Base-by-base conservation (phyloP, 2,329 filamentous ascomycete genomes). In the Passalora sequoiae region DNA sequence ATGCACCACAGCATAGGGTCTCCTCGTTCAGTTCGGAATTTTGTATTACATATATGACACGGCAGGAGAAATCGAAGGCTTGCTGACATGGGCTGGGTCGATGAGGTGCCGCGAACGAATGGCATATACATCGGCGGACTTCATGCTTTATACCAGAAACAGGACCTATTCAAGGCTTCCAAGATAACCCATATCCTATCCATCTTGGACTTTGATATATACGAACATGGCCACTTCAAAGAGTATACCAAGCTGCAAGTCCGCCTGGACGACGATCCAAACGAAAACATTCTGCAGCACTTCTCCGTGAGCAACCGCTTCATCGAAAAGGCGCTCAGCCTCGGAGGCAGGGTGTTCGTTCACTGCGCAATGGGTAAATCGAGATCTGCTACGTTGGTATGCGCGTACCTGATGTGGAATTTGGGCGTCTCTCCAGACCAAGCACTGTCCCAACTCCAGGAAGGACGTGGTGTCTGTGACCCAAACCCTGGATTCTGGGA, bases 321-420 rank as follows among this genome's bases (percentile, higher is more conserved):
- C 66, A 94, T 96, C 57, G 78, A 91, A 54, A 70, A 80, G 21
- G 89, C 81, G 2, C 70, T 96, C 41, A 69, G 75, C 55, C 66
- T 69, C 51, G 71, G 71, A 46, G 78, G 75, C 44, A 74, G 74
- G 39, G 80, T 85, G 25, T 70, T 85, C 50, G 76, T 84, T 52
- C 81, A 85, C 67, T 86, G 91, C 73, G 91, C 88, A 13, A 94
- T 94, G 81, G 91, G 91, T 38, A 94, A 94, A 68, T 95, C 89
- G 27, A 85, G 91, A 44, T 96, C 89, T 31, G 86, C 91, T 53
- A 83, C 88, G 20, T 78, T 86, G 53, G 77, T 87, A 43, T 76
- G 92, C 41, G 89, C 91, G 46, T 96, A 89, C 65, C 72, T 97
- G 38, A 83, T 96, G 65, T 72, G 75, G 53, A 66, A 66, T 50